Conservation (phyloP, 140 eudicot genomes). For the Ambrosia hybrid region DNA sequence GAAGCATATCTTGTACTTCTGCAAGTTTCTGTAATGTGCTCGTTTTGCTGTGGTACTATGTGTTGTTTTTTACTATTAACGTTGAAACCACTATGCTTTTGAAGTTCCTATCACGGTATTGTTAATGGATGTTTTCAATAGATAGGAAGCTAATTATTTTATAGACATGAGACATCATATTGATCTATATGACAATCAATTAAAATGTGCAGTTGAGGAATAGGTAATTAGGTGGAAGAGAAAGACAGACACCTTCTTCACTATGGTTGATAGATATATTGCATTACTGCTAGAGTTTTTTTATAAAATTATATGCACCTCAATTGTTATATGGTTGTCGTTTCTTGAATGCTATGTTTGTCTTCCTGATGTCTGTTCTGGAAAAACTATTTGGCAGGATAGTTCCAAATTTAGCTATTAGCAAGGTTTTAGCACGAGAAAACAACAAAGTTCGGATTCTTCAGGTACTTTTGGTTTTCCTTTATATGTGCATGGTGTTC, state of each 20-base stretch:
- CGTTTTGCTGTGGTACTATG: background rate
- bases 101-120: background rate
- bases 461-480: constrained; percentile 61
- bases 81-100: constrained; percentile 12
- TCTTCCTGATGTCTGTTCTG: constrained; percentile 25
- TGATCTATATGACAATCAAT: constrained; percentile 6
- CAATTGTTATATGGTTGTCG: constrained; percentile 13
- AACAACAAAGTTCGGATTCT: constrained; percentile 94
- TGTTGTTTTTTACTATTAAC: constrained; percentile 8
- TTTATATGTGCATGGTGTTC: constrained; percentile 1
- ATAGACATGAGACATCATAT: background rate
- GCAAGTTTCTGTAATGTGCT: background rate
- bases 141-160: constrained; percentile 5
- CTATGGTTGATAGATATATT: constrained; percentile 1
- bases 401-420: constrained; percentile 95
- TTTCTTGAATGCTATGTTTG: background rate
- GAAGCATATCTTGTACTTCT: constrained; percentile 29
- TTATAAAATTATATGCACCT: constrained; percentile 10
- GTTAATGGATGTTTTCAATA: constrained; percentile 6
- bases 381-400: constrained; percentile 58
- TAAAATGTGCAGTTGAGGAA: constrained; percentile 13
- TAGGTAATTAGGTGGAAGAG: constrained; percentile 13
- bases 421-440: constrained; percentile 86
- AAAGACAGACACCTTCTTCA: constrained; percentile 11
- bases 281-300: constrained; percentile 14